Evolutionary conservation across 306 rosid genomes (phyloP).

Genomic region (Hippophae rhamnoides): DNA sequence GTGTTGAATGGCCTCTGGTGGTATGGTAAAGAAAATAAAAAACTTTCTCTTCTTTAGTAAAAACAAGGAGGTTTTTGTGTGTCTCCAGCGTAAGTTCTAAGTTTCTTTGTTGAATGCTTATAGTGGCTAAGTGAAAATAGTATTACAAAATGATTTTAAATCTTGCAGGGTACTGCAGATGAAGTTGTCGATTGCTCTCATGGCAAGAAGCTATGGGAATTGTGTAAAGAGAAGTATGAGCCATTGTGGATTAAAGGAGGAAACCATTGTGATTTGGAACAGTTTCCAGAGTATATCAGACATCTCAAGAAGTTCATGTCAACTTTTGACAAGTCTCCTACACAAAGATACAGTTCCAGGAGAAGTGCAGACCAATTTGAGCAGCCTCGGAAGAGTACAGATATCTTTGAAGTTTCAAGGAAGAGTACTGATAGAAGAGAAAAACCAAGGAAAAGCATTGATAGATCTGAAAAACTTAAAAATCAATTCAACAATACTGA

Average conservation of each 20-base stretch:
- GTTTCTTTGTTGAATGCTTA: too few relatives aligned
- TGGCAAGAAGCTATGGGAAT: constrained; percentile 91
- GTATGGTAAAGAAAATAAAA: background rate
- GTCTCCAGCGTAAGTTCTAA: too few relatives aligned
- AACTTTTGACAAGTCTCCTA: constrained; percentile 72
- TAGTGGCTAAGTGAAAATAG: too few relatives aligned
- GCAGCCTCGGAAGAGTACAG: constrained; percentile 81
- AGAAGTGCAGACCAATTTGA: constrained; percentile 76
- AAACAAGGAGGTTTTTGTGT: too few relatives aligned
- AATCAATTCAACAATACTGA: constrained; percentile 44
- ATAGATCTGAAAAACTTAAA: constrained; percentile 65
- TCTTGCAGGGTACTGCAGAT: constrained; percentile 76
- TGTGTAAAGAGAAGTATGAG: constrained; percentile 86
- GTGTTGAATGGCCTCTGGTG: background rate
- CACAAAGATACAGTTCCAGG: constrained; percentile 61
- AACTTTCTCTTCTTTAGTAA: too few relatives aligned
- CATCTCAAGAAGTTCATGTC: constrained; percentile 81
- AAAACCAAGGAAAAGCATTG: constrained; percentile 81
- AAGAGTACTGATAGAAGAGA: constrained; percentile 87
- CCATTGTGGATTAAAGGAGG: constrained; percentile 95
- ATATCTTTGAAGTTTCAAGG: constrained; percentile 59
- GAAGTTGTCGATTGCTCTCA: constrained; percentile 93
- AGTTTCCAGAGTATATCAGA: constrained; percentile 70
- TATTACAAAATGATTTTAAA: background rate
- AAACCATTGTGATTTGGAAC: constrained; percentile 84